Conservation (phyloP, 345 rosid genomes). For the Kandelia obovata region DNA sequence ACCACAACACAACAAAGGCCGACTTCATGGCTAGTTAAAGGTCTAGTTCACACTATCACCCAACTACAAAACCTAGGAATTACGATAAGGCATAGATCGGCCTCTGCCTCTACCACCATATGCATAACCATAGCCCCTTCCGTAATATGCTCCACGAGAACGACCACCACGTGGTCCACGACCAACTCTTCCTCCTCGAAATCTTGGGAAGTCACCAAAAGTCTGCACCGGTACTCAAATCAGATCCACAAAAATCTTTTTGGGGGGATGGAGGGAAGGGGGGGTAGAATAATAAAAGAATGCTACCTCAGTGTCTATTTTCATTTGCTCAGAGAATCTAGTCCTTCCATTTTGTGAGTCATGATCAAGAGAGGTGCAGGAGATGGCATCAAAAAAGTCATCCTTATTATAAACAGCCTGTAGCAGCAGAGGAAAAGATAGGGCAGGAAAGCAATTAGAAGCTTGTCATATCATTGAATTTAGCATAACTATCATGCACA, state of each 20-base stretch:
- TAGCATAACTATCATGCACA: slow-evolving; percentile 2
- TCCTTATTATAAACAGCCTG: slow-evolving; percentile 79
- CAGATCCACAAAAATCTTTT: not conserved
- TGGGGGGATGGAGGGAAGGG: not conserved
- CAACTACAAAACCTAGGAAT: slow-evolving; percentile 1
- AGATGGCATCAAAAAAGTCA: slow-evolving; percentile 74
- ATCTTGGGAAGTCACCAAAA: slow-evolving; percentile 28
- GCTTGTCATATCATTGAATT: not conserved
- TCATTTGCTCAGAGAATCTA: slow-evolving; percentile 73
- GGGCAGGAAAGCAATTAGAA: not conserved
- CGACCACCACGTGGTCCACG: slow-evolving; percentile 29
- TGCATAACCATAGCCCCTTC: slow-evolving; percentile 25
- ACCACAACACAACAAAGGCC: slow-evolving; percentile 10
- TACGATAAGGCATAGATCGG: slow-evolving; percentile 4
- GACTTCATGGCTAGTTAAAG: not conserved
- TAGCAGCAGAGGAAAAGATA: slow-evolving; percentile 6
- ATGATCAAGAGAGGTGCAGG: slow-evolving; percentile 41
- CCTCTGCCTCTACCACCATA: slow-evolving; percentile 23
- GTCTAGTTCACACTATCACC: not conserved
- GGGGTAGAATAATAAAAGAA: not conserved
- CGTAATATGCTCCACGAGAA: slow-evolving; percentile 20
- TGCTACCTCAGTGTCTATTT: slow-evolving; percentile 68
- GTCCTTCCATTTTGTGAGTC: slow-evolving; percentile 57
- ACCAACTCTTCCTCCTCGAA: slow-evolving; percentile 25
- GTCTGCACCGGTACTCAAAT: slow-evolving; percentile 14